Evolutionary conservation across 73 alveolate genomes (phyloP), one percentile per base, ranked within the genome.

Genomic region (Strombidium stylifer): DNA sequence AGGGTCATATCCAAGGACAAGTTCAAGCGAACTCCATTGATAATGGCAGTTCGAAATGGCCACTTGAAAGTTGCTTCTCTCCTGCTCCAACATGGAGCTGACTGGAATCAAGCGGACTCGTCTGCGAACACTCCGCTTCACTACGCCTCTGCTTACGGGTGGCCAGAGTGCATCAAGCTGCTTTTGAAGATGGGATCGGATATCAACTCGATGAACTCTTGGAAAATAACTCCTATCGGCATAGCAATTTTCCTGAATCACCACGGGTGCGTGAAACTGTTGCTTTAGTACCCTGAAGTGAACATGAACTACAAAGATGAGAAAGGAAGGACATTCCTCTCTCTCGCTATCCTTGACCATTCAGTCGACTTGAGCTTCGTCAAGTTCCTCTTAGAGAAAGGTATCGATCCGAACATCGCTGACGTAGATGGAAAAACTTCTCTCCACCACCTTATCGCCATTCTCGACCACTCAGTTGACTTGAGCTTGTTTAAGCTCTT

Each of bases 271-370:
- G 98, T 95, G 16, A 91, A 90, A 74, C 80, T 77, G 68, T 66
- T 95, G 18, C 78, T 95, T 20, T 89, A 88, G 54, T 78, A 76
- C 42, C 86, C 85, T 34, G 37, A 47, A 0, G 89, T 83, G 36
- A 96, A 95, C 84, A 96, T 95, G 3, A 92, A 95, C 75, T 88
- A 98, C 52, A 93, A 91, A 52, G 97, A 93, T 81, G 96, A 87
- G 46, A 68, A 82, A 66, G 99, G 97, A 56, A 93, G 93, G 85
- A 83, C 97, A n/a, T 64, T 95, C 35, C 65, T 95, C 21, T 80
- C 88, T 50, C 89, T 88, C 58, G n/a, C n/a, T n/a, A n/a, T n/a
- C n/a, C n/a, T n/a, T n/a, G n/a, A n/a, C n/a, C n/a, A n/a, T n/a
- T n/a, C n/a, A n/a, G n/a, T n/a, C n/a, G n/a, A n/a, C n/a, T n/a